Base-by-base conservation (phyloP, 2,329 filamentous ascomycete species). In the Fusarium burgessii region DNA sequence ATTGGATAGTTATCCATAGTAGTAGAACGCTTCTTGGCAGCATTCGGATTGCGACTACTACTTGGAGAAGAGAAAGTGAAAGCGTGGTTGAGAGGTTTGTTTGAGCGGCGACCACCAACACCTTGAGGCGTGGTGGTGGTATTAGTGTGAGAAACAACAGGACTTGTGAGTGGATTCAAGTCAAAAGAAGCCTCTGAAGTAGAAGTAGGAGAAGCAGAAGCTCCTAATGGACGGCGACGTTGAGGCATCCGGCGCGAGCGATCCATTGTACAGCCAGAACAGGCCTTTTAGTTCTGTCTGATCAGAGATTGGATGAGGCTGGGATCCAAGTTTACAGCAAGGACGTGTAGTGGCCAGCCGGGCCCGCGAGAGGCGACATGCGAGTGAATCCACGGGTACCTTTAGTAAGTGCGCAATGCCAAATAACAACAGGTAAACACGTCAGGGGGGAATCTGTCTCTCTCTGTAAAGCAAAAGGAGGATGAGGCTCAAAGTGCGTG, bases 1-100 rank as follows among this genome's bases (percentile, higher is more conserved):
- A 80, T 75, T 58, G 67, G 71, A 55, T 74, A 79, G 65, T 74
- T 79, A n/a, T 85, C 83, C 74, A 84, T 82, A 58, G 81, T 83
- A 52, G 82, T 82, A 54, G 81, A 82, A 33, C 85, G 82, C 67
- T 82, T 85, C 61, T 82, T 85, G 43, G 78, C 66, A 73, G 78
- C 66, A 73, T 69, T 77, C 63, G 73, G 66, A 61, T 71, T 68
- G 51, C 79, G 77, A 59, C 65, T 74, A 42, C 74, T 72, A 27
- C 72, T 75, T 14, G 81, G 77, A 23, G 81, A 78, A 23, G 82
- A 81, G 58, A 82, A 80, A 63, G 80, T 79, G 56, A 80, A 77
- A n/a, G 79, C 73, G 62, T 79, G 78, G 43, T 81, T 78, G 51
- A 81, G 75, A 52, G 77, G 70, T 73, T 80, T 81, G 71, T 76